Base-by-base conservation (phyloP, 495 filamentous ascomycete species). In the Hamigera avellanea region DNA sequence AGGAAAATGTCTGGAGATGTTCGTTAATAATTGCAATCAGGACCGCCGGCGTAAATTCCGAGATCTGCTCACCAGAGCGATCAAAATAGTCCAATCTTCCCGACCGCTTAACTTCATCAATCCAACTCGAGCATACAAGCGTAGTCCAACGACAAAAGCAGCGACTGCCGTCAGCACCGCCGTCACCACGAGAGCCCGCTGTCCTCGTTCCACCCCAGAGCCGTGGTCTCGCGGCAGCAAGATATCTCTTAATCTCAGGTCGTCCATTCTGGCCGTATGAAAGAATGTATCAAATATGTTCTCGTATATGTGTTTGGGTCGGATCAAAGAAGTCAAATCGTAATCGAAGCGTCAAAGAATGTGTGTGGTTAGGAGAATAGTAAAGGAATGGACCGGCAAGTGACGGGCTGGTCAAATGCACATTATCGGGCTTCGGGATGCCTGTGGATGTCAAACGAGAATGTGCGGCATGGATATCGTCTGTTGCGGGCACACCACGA, bases 51-150 rank as follows among this genome's bases (percentile, higher is more conserved):
- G n/a, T n/a, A 30, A 26, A 12, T 12, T 30, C 9, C n/a, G 13
- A 8, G 15, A 10, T 15, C 14, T 15, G 15, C 52, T 9, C 42
- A 58, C 49, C 45, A 61, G 18, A 26, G 60, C 51, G 9, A 41
- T 25, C 6, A 60, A 12, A 40, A 64, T 58, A 4, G 48, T 47
- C 48, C 51, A 61, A 36, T 64, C 60, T 38, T 64, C 60, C 18
- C 50, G 55, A 14, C 60, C 60, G 16, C 48, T 56, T 5, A 50
- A 32, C 32, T 59, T 61, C 44, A 64, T 57, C 40, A 64, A 32
- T 1, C 53, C 47, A 18, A 54, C 18, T 19, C 59, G 41, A n/a
- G 60, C 54, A 25, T 49, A 59, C 8, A 61, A 39, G 1, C 60
- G 55, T 53, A 64, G 50, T 2, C 35, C 45, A 8, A 64, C 57